Evolutionary conservation across 1,139 yeast species (phyloP), one percentile per base, ranked within the genome.

Genomic region (Saccharomyces hybrid): DNA sequence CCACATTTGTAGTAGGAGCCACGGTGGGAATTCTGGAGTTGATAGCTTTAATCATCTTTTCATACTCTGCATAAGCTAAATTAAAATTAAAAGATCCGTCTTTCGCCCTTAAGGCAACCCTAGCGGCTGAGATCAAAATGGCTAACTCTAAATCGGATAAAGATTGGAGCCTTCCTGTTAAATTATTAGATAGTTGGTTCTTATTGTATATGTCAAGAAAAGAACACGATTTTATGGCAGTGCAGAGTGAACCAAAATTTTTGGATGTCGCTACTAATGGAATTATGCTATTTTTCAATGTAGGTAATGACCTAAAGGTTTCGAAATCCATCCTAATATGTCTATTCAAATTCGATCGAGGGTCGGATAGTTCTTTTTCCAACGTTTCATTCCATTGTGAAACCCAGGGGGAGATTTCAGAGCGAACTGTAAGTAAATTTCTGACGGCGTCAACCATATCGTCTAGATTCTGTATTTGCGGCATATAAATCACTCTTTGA

Each of bases 61-160:
- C 67, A 68, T 89, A 93, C 68, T 93, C 98, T 46, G 83, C 83
- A 67, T 84, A 86, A 0, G 86, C 87, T 58, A 89, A 74, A 61
- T 86, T 88, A 70, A 90, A 85, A 67, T 89, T 91, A 25, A 84
- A 75, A 6, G 60, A 50, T 27, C 76, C 81, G 14, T 82, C 71
- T 38, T 80, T 83, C 41, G 78, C 78, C 62, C 84, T 85, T 55
- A 81, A 76, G 23, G 82, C 75, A 57, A 86, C 83, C 47, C 97
- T 75, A 0, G 95, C 86, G 0, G 91, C 86, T 47, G 90, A 82
- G 5, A 90, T 81, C 7, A 87, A 72, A 41, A 91, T 66, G 7
- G 86, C 78, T 50, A 85, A 66, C 64, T 91, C 97, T 27, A 87
- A 69, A 52, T 84, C 84, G 1, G 95, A 83, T 30, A 89, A 69